phyloP scores from a whole-genome alignment of 352 stramenopile genomes.

The Pythium myriotylum region DNA sequence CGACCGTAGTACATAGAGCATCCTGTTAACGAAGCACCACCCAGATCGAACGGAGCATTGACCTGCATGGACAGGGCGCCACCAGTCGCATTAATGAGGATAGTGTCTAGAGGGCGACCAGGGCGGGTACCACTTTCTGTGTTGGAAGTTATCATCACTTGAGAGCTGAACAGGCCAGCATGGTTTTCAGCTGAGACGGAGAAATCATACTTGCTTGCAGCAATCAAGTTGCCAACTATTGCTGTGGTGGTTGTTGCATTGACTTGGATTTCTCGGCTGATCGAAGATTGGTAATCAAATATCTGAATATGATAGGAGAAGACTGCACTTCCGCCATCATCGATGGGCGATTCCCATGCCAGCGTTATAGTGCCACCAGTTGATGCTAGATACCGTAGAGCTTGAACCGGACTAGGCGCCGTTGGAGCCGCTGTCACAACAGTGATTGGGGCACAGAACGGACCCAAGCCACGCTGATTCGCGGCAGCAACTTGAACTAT shows the following conservation, averaged over 20 bases:
- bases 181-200: conserved; percentile 34
- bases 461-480: conserved; percentile 32
- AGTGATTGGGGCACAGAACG: conserved; percentile 21
- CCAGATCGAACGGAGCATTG: conserved; percentile 39
- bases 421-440: conserved; percentile 30
- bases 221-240: conserved; percentile 31
- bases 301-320: conserved; percentile 29
- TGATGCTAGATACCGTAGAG: conserved; percentile 14
- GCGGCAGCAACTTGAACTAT: conserved; percentile 21
- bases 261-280: conserved; percentile 15
- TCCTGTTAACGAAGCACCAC: conserved; percentile 28
- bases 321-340: conserved; percentile 38
- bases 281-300: conserved; percentile 6
- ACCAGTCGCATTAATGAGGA: conserved; percentile 43
- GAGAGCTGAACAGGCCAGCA: conserved; percentile 17
- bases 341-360: conserved; percentile 34
- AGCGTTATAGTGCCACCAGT: conserved; percentile 35
- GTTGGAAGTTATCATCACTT: not conserved
- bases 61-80: conserved; percentile 45
- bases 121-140: conserved; percentile 28
- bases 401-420: conserved; percentile 24
- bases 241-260: conserved; percentile 6
- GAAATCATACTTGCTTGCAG: conserved; percentile 35
- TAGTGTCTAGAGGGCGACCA: conserved; percentile 25
- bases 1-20: conserved; percentile 41